Evolutionary conservation across 345 rosid species (phyloP).

Genomic region (Gossypium mustelinum): DNA sequence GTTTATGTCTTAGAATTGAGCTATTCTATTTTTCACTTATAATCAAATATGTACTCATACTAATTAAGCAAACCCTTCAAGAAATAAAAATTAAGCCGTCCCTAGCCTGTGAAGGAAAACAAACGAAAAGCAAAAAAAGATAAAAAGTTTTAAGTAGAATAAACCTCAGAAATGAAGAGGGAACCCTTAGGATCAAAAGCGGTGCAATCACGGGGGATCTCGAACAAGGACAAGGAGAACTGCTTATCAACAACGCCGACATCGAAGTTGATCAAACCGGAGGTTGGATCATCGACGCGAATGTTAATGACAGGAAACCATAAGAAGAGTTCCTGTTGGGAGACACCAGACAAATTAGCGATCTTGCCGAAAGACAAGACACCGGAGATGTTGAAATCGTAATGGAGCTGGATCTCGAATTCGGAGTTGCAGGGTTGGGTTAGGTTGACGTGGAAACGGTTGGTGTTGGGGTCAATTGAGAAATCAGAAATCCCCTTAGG

Average conservation of each 20-base stretch:
- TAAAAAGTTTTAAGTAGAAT: not conserved
- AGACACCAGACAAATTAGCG: slow-evolving; percentile 52
- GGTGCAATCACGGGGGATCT: slow-evolving; percentile 18
- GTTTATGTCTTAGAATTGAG: not conserved
- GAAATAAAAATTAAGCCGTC: not conserved
- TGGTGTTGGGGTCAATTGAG: slow-evolving; percentile 31
- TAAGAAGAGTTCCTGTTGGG: slow-evolving; percentile 64
- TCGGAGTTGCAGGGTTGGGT: slow-evolving; percentile 55
- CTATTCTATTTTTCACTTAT: not conserved
- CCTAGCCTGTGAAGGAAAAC: not conserved
- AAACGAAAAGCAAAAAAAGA: not conserved
- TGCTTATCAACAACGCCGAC: slow-evolving; percentile 19
- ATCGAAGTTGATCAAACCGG: slow-evolving; percentile 64
- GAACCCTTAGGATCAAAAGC: slow-evolving; percentile 8
- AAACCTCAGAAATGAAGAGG: not conserved
- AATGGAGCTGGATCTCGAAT: slow-evolving; percentile 62
- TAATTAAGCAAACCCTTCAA: not conserved
- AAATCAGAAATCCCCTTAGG: slow-evolving; percentile 57
- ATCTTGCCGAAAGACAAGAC: slow-evolving; percentile 43
- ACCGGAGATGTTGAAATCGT: slow-evolving; percentile 56
- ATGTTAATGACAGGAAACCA: slow-evolving; percentile 70
- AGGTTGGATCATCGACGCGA: slow-evolving; percentile 55
- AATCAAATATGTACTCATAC: not conserved
- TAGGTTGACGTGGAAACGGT: slow-evolving; percentile 42
- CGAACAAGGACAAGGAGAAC: slow-evolving; percentile 17